These are phyloP conservation scores for Phytopythium oedochilum DNA, from an alignment of 352 stramenopile species.

Conservation along the genomic window DNA sequence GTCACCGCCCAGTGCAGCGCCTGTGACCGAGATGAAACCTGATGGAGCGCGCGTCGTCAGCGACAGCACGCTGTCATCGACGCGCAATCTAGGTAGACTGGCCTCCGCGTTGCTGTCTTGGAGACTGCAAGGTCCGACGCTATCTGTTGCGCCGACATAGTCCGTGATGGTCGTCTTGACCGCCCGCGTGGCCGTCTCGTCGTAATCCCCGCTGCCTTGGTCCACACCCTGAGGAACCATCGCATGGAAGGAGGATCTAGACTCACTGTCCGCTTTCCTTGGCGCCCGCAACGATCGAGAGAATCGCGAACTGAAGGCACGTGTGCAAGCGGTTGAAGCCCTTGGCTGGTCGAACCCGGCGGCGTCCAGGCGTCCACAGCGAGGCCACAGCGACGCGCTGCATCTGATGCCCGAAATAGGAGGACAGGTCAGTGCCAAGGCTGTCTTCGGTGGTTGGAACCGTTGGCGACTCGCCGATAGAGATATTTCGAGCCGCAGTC, in stretches of 20 bases:
- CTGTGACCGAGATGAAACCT: not conserved
- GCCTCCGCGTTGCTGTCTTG: not conserved
- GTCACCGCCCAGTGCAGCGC: not conserved
- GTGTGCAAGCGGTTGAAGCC: not conserved
- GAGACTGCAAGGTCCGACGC: not conserved
- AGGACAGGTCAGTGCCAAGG: too few relatives aligned
- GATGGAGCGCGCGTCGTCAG: not conserved
- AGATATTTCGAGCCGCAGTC: not conserved
- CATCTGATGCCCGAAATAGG: not conserved
- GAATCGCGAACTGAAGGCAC: not conserved
- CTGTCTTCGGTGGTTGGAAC: too few relatives aligned
- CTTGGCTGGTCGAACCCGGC: too few relatives aligned
- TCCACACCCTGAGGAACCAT: not conserved
- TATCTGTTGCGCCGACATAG: conserved; percentile 4
- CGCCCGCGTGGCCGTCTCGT: not conserved
- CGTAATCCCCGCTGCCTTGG: too few relatives aligned
- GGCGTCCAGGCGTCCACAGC: too few relatives aligned
- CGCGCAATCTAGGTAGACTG: not conserved
- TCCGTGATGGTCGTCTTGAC: conserved; percentile 1
- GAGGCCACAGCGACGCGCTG: too few relatives aligned
- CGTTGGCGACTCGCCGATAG: too few relatives aligned
- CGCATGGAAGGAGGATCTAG: not conserved
- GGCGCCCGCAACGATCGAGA: not conserved
- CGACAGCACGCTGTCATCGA: not conserved
- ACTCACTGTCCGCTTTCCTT: too few relatives aligned